Evolutionary conservation across 306 rosid species (phyloP), one percentile per base, ranked within the genome.

Genomic region (Clitoria ternatea): DNA sequence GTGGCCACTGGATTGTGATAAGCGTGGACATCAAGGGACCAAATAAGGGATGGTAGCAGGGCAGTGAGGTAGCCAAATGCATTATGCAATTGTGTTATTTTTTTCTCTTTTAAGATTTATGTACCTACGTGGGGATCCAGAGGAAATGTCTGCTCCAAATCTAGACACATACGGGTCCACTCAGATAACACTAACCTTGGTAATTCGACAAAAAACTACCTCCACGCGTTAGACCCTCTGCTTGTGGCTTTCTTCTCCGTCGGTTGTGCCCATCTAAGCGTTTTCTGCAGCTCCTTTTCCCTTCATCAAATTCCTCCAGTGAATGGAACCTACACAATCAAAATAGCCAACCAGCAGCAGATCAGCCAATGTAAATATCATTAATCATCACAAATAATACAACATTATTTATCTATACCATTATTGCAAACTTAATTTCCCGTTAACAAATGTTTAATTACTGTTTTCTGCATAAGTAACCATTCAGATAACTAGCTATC

Each of bases 181-280:
- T 61, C 19, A 72, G 66, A 42, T 63, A 74, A 61, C 45, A 73
- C 79, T 77, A 70, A 90, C 98, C 97, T 88, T 82, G 88, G 74
- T 84, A 91, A 69, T 50, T 84, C 29, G 96, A 74, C 77, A 89
- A 72, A 55, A 80, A 81, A 40, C 75, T 70, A 35, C 80, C 84
- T n/a, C 85, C 22, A 14, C 87, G 81, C 1, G 86, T 73, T 57
- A 85, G 54, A 40, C 85, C 80, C 35, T 87, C 92, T 37, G 92
- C 81, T 57, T 87, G 98, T n/a, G 97, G 92, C 88, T 94, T 94
- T 68, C 98, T 85, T 71, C 97, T 82, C 52, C 98, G 79, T 61
- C 98, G 78, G 83, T 94, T 94, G 85, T 94, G 97, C 11, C 98
- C 98, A 59, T 94, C 98, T 14, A 94, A 83, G 3, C 98, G 92